Base-by-base conservation (phyloP, 306 rosid genomes). In the Cucurbita moschata region DNA sequence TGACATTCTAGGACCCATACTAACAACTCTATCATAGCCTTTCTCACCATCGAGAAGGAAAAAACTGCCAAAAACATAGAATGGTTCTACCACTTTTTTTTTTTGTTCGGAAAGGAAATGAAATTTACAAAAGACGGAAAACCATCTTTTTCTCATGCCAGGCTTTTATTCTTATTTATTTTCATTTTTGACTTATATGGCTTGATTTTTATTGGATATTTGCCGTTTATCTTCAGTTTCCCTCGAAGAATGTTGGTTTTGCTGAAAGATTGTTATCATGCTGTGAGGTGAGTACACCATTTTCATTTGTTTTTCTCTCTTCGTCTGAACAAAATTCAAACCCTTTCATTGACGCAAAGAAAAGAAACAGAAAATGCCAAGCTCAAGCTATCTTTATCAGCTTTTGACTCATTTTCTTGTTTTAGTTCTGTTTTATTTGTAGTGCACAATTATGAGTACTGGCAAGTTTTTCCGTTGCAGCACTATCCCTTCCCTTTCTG, bases 241-340 rank as follows among this genome's bases (percentile, higher is more conserved):
- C 97, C 19, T 80, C 58, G 59, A 83, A 88, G 86, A 82, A 76
- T 81, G 78, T 79, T 72, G 95, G 96, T 51, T 13, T 94, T 46
- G 90, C 95, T 0, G 92, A 90, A 77, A 86, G 82, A 78, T 74
- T 94, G 77, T 37, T 94, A 69, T 72, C 89, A 38, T 94, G 98
- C 75, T 94, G 98, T 76, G 83, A 81, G 98, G 98, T 94, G 64
- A 77, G 90, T 76, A 77, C 76, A 50, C 59, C 37, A 46, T 63
- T 52, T n/a, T 78, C 44, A 3, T 43, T 60, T 60, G 14, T 35
- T 12, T 60, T 4, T 60, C 43, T 55, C 44, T 18, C 30, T 35
- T 35, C 39, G 37, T 60, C 44, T 0, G 18, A 35, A 35, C 19
- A 37, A 37, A 44, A 60, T 35, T 14, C 12, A 60, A 7, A 13